A percentile compares a stretch with the other conserved stretches of the same genome.
phyloP scores from a whole-genome alignment of 805 yeast species.

The Komagataella pseudopastoris region DNA sequence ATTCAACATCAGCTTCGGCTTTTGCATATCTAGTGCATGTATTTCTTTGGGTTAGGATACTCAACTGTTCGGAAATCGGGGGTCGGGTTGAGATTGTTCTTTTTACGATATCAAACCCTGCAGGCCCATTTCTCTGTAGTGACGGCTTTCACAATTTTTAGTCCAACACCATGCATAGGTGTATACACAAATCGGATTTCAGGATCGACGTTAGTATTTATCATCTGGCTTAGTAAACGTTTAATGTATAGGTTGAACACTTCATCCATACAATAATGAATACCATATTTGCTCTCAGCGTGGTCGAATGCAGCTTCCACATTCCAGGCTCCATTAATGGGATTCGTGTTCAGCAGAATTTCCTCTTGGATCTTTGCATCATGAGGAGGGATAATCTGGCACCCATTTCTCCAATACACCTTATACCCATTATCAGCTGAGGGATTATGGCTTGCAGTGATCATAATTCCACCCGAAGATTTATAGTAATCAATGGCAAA shows the following conservation, averaged over 20 bases:
- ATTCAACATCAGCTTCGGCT: slow-evolving; percentile 34
- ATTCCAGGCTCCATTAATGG: slow-evolving; percentile 44
- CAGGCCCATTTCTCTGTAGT: slow-evolving; percentile 8
- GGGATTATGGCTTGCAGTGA: slow-evolving; percentile 84
- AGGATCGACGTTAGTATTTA: slow-evolving; percentile 14
- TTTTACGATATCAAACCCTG: slow-evolving; percentile 27
- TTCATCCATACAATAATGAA: slow-evolving; percentile 28
- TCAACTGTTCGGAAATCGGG: slow-evolving; percentile 73
- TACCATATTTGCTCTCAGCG: slow-evolving; percentile 4
- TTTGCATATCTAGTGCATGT: slow-evolving; percentile 79
- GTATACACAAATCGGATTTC: slow-evolving; percentile 60
- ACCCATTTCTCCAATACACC: slow-evolving; percentile 87
- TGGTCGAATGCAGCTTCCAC: slow-evolving; percentile 14
- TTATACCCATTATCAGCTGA: slow-evolving; percentile 86
- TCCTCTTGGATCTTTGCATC: slow-evolving; percentile 57
- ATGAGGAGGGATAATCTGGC: slow-evolving; percentile 92
- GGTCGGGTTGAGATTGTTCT: slow-evolving; percentile 68
- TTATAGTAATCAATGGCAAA: slow-evolving; percentile 52
- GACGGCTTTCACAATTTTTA: slow-evolving; percentile 22
- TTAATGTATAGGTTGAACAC: slow-evolving; percentile 27
- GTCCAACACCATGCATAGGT: slow-evolving; percentile 94
- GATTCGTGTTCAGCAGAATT: slow-evolving; percentile 48
- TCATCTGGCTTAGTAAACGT: slow-evolving; percentile 18
- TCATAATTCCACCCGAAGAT: slow-evolving; percentile 81
- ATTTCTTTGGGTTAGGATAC: slow-evolving; percentile 92